These are phyloP conservation scores for Lodderomyces metapsilosis DNA, from an alignment of 1,139 yeast species.

Conservation along the genomic window DNA sequence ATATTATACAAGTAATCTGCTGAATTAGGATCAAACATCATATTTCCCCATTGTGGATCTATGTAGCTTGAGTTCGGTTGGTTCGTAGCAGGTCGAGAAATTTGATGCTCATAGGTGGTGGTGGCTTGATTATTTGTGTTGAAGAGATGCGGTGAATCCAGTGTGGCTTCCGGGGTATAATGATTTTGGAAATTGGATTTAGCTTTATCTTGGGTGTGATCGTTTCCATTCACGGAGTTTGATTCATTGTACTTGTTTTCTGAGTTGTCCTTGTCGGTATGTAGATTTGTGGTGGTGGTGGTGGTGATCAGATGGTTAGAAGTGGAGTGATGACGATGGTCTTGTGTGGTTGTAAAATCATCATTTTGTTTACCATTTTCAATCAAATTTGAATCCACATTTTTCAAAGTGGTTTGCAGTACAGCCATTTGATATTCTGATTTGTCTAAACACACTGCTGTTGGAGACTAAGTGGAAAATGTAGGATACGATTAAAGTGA, in stretches of 20 bases:
- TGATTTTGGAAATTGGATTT: not conserved
- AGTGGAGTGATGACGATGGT: not conserved
- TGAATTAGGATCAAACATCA: slow-evolving; percentile 26
- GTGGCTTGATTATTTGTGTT: not conserved
- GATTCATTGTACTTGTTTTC: not conserved
- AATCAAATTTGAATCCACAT: not conserved
- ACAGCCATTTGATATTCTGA: not conserved
- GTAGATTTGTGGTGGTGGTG: not conserved
- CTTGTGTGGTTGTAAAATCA: not conserved
- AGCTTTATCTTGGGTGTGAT: not conserved
- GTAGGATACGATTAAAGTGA: no score
- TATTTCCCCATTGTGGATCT: slow-evolving; percentile 20
- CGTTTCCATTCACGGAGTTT: not conserved
- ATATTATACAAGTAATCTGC: slow-evolving; percentile 37
- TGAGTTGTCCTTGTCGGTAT: not conserved
- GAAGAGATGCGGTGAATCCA: not conserved
- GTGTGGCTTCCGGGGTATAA: slow-evolving; percentile 1
- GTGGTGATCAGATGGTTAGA: no score
- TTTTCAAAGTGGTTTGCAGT: not conserved
- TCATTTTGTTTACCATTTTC: not conserved
- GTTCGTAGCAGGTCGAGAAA: slow-evolving; percentile 15
- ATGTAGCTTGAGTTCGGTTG: not conserved
- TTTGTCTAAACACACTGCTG: not conserved
- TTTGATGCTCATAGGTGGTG: not conserved
- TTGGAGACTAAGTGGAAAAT: no score